Base-by-base conservation (phyloP, 331 rosid species). In the Pyracantha coccinea region DNA sequence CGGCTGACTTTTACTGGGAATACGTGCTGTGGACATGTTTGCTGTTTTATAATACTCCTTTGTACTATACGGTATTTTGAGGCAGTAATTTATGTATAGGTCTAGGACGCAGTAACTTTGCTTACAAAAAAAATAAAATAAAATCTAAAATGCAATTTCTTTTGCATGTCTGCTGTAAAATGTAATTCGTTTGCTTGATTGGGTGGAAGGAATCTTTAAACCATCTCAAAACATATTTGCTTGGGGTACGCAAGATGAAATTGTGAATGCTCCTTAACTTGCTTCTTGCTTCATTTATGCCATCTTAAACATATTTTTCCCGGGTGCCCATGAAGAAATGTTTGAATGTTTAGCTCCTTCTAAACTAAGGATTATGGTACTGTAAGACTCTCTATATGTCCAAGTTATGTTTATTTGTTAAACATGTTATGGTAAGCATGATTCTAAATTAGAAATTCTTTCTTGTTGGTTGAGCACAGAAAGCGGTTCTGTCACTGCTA, bases 401-500 rank as follows among this genome's bases (percentile, higher is more conserved):
- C 29, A 44, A 73, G 7, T 73, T 72, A 15, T 60, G 20, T 59
- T 66, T 77, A 58, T 70, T 69, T 74, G 32, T 45, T 38, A 13
- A 65, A 54, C 58, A 66, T 64, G 52, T 64, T 52, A 44, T 55
- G 50, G 58, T 44, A 52, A 66, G 58, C 59, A 66, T 74, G 57
- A 54, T 66, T 72, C 86, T 73, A 66, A 84, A 77, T 77, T 86
- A 67, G 74, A 52, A 75, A 57, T 68, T 53, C 25, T 72, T 61
- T 78, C 76, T 85, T 82, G 28, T 73, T 85, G 76, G 72, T 84
- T 71, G 74, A 69, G 79, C 68, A 82, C 97, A 95, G 99, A 95
- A 95, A 95, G 99, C 97, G 23, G 97, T 95, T 85, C 88, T 95
- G 83, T 87, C 96, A 72, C 87, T 95, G 70, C 86, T 95, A 75